phyloP scores from a whole-genome alignment of 495 filamentous ascomycete species.

The Aspergillus homomorphus region DNA sequence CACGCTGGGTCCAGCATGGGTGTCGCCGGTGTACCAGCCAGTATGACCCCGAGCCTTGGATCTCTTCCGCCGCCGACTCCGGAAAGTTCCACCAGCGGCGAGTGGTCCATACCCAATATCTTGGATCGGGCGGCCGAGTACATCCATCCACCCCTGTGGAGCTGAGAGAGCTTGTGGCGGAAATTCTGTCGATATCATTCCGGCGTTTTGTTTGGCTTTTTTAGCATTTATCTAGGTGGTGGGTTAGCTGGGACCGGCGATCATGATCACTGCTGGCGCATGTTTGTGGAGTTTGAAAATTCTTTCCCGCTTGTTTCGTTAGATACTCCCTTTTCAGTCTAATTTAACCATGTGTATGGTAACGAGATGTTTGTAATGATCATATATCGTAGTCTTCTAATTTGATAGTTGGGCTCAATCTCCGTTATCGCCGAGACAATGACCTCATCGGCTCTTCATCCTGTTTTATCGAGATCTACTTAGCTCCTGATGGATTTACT shows the following conservation, averaged over 20 bases:
- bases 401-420: too few species aligned
- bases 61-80: constrained; percentile 47
- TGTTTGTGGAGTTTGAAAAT: background rate
- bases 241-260: constrained; percentile 1
- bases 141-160: constrained; percentile 48
- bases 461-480: too few species aligned
- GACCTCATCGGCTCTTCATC: background rate
- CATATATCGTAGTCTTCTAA: too few species aligned
- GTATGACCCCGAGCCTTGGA: constrained; percentile 36
- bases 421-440: background rate
- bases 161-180: constrained; percentile 14
- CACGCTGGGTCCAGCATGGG: constrained; percentile 9
- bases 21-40: constrained; percentile 22
- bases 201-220: constrained; percentile 5
- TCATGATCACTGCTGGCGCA: background rate
- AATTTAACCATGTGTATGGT: background rate
- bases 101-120: constrained; percentile 47
- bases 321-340: background rate
- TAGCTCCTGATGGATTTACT: too few species aligned
- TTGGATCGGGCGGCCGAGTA: constrained; percentile 47
- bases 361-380: too few species aligned
- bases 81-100: constrained; percentile 47
- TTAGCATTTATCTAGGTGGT: background rate
- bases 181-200: background rate
- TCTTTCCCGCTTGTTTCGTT: background rate